A percentile compares a stretch with the other conserved stretches of the same genome.
phyloP scores from a whole-genome alignment of 345 rosid species.

The Cardamine occulta region DNA sequence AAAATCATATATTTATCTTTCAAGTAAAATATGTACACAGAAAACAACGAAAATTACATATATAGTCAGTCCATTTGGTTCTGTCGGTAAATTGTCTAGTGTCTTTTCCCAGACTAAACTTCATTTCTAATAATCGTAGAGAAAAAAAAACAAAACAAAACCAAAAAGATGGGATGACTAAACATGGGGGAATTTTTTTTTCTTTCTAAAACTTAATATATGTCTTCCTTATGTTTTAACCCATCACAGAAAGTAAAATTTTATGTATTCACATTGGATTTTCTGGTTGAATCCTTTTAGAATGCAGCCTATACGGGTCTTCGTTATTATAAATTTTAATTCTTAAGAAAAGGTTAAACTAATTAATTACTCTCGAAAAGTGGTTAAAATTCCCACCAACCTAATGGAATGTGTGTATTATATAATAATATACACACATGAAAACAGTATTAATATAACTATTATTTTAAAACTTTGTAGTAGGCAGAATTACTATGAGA shows the following conservation, averaged over 20 bases:
- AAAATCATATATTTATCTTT: background rate
- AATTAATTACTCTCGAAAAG: conserved; percentile 34
- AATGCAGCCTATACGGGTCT: conserved; percentile 17
- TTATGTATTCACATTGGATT: background rate
- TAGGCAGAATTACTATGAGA: conserved; percentile 27
- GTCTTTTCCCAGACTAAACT: background rate
- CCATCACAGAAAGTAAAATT: background rate
- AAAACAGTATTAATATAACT: background rate
- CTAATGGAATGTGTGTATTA: conserved; percentile 35
- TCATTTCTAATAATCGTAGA: background rate
- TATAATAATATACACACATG: background rate
- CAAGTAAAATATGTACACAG: background rate
- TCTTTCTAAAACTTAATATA: background rate
- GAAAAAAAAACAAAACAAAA: background rate
- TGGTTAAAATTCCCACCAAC: conserved; percentile 46
- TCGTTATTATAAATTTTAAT: background rate
- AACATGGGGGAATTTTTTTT: background rate
- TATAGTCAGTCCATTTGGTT: background rate
- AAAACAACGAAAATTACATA: background rate
- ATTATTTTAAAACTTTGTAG: conserved; percentile 12
- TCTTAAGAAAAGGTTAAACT: conserved; percentile 25
- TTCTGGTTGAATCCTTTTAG: conserved; percentile 16
- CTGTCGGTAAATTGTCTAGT: conserved; percentile 27
- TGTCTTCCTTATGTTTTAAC: background rate
- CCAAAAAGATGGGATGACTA: background rate